Base-by-base conservation (phyloP, 2,329 filamentous ascomycete genomes). In the Clonostachys rhizophaga region DNA sequence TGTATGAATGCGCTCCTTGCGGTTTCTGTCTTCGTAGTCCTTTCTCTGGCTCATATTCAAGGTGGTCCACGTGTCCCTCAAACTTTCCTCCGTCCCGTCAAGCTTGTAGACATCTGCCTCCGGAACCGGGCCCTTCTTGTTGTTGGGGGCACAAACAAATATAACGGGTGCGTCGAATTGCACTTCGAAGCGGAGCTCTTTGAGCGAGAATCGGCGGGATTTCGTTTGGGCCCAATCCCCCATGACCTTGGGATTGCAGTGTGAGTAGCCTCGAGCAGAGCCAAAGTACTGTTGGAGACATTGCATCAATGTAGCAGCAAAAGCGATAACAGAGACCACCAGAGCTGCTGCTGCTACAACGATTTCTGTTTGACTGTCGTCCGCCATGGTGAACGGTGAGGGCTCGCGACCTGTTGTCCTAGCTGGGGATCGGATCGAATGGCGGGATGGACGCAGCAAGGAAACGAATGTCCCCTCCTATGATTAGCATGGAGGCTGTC, bases 221-320 rank as follows among this genome's bases (percentile, higher is more conserved):
- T 69, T 74, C 16, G 59, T 66, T 2, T 54, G 50, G 17, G 68
- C 64, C 74, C 74, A 78, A 14, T 61, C 58, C 1, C 74, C 72
- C 60, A 76, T 75, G 45, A 75, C 71, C 42, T 69, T 68, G 45
- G 70, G 61, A 50, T 68, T 70, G 54, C 73, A 76, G 46, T 70
- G 70, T 6, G 70, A 62, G 52, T 74, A 77, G 34, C 74, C 74
- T n/a, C 67, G 65, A 0, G 74, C 73, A 10, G 74, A 76, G 1
- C 73, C 66, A 18, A 68, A 68, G 58, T 76, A 77, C 49, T 78
- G 74, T 50, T 77, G 74, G 33, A 72, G 55, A 10, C 76, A 71
- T 52, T 78, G 74, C 51, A 75, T 62, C 11, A 69, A 55, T 1
- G 74, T 71, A 1, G 71, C 71, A 9, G 64, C 43, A 4, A 78